Conservation (phyloP, 352 stramenopile species). For the Plasmopara muralis region DNA sequence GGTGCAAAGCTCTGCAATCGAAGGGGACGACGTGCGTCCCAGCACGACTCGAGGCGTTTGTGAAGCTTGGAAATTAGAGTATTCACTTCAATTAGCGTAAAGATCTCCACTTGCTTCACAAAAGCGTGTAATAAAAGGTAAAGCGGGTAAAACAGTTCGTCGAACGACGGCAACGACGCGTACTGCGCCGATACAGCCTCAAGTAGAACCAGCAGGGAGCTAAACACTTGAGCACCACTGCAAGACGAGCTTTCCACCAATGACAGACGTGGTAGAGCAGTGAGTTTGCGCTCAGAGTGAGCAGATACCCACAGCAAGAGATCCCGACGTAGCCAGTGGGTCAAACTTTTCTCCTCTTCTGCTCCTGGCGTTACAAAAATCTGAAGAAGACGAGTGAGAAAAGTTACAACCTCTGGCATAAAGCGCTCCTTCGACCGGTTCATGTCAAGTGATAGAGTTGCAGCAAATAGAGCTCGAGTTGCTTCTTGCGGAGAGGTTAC, state of each 20-base stretch:
- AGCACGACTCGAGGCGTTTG: slow-evolving; percentile 37
- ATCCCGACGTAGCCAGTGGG: slow-evolving; percentile 45
- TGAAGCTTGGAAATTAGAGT: slow-evolving; percentile 42
- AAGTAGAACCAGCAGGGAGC: slow-evolving; percentile 39
- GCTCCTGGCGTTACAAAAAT: slow-evolving; percentile 30
- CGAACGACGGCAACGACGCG: slow-evolving; percentile 53
- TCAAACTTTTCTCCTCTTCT: slow-evolving; percentile 12
- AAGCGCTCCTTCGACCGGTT: slow-evolving; percentile 87
- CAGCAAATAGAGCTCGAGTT: slow-evolving; percentile 73
- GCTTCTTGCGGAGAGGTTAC: slow-evolving; percentile 73
- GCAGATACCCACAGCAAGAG: slow-evolving; percentile 36
- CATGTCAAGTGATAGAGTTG: slow-evolving; percentile 61
- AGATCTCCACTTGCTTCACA: slow-evolving; percentile 29
- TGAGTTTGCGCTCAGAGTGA: slow-evolving; percentile 11
- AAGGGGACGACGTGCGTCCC: slow-evolving; percentile 45
- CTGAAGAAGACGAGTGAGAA: slow-evolving; percentile 47
- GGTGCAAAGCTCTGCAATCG: slow-evolving; percentile 73
- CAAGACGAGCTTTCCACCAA: slow-evolving; percentile 37
- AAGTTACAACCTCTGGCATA: slow-evolving; percentile 76
- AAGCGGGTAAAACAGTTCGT: slow-evolving; percentile 67
- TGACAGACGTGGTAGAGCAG: slow-evolving; percentile 33
- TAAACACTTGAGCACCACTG: slow-evolving; percentile 39
- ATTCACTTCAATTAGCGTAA: slow-evolving; percentile 25
- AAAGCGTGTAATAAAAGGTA: slow-evolving; percentile 66
- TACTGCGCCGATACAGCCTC: slow-evolving; percentile 48